Evolutionary conservation across 106 monocot species (phyloP).

Genomic region (Dioscorea zingiberensis): DNA sequence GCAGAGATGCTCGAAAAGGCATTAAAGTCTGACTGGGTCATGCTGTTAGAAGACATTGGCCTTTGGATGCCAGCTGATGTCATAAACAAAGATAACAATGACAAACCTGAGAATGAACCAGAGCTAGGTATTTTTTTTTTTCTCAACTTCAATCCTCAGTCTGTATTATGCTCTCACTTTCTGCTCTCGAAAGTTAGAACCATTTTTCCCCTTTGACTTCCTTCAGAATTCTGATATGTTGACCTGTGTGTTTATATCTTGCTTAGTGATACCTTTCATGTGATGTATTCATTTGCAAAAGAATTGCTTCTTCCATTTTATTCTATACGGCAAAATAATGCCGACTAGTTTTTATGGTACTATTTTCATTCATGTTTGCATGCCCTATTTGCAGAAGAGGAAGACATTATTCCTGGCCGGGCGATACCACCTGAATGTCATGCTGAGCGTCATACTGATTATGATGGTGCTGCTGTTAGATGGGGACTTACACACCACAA

Average conservation of each 20-base stretch:
- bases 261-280: too few species aligned
- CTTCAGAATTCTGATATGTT: too few species aligned
- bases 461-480: slow-evolving; percentile 63
- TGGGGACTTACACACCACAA: slow-evolving; percentile 73
- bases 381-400: slow-evolving; percentile 20
- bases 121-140: slow-evolving; percentile 54
- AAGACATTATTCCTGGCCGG: slow-evolving; percentile 52
- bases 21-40: slow-evolving; percentile 53
- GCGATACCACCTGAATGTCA: slow-evolving; percentile 53
- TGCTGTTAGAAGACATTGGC: slow-evolving; percentile 71
- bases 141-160: background rate
- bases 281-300: too few species aligned
- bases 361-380: background rate
- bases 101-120: slow-evolving; percentile 56
- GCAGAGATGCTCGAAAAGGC: slow-evolving; percentile 52
- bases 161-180: background rate
- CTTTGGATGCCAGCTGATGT: slow-evolving; percentile 67
- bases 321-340: background rate
- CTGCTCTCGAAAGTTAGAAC: background rate
- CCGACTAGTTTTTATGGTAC: background rate
- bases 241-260: too few species aligned
- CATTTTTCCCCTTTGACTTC: background rate
- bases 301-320: too few species aligned
- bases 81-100: slow-evolving; percentile 49
- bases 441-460: slow-evolving; percentile 68